Conservation (phyloP, 169 alveolate species). For the Hepatocystis sp. region DNA sequence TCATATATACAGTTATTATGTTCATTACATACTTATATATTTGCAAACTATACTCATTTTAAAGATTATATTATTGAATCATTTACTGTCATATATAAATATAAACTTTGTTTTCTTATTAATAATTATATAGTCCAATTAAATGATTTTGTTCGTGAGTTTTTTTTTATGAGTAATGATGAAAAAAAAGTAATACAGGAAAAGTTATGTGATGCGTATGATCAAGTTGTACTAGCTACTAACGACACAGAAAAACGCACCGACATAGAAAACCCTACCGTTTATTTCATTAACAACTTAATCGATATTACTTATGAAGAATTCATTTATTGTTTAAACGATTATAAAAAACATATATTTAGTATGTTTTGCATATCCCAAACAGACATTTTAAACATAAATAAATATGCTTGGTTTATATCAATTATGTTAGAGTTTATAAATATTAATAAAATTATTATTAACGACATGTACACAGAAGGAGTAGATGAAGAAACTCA, state of each 20-base stretch:
- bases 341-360: constrained; percentile 49
- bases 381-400: constrained; percentile 20
- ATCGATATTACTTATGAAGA: constrained; percentile 60
- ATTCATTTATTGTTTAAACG: constrained; percentile 13
- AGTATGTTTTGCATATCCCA: constrained; percentile 54
- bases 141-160: constrained; percentile 42
- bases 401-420: constrained; percentile 55
- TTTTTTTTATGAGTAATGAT: constrained; percentile 13
- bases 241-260: not conserved
- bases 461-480: constrained; percentile 29
- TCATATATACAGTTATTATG: constrained; percentile 60
- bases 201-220: not conserved
- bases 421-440: constrained; percentile 51
- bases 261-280: not conserved
- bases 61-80: constrained; percentile 43
- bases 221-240: not conserved
- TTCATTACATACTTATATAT: constrained; percentile 62
- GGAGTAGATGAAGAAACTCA: constrained; percentile 20
- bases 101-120: constrained; percentile 55
- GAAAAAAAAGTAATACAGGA: constrained; percentile 6
- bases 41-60: constrained; percentile 39
- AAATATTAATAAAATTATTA: constrained; percentile 55
- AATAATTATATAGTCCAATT: constrained; percentile 37
- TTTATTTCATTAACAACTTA: constrained; percentile 16
- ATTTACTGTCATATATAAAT: constrained; percentile 32